Evolutionary conservation across 1,284 basidiomycete species (phyloP).

Genomic region (Leccinum insolens): DNA sequence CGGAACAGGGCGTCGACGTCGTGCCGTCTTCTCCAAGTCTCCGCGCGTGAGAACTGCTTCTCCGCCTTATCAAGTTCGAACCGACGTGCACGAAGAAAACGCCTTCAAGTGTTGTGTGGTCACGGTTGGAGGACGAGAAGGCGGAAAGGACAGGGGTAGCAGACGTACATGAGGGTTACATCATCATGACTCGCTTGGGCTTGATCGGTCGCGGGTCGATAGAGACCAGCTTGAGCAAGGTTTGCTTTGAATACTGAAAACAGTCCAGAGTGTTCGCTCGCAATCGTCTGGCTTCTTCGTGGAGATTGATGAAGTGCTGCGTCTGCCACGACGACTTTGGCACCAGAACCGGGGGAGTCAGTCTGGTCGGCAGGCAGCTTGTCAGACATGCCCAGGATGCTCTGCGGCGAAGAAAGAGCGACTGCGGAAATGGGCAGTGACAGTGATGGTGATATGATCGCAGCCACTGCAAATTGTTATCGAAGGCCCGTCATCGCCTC

Average conservation of each 20-base stretch:
- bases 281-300: slow-evolving; percentile 7
- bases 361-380: not conserved
- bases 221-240: slow-evolving; percentile 52
- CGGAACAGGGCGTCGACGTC: slow-evolving; percentile 61
- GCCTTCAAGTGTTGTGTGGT: slow-evolving; percentile 41
- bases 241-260: slow-evolving; percentile 55
- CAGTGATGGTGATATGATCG: not conserved
- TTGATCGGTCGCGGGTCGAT: slow-evolving; percentile 41
- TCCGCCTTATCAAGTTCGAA: slow-evolving; percentile 66
- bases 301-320: not conserved
- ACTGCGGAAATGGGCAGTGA: not conserved
- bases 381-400: slow-evolving; percentile 13
- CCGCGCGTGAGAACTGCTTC: slow-evolving; percentile 66
- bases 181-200: slow-evolving; percentile 62
- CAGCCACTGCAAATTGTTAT: not conserved
- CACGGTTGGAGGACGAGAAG: not conserved
- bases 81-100: slow-evolving; percentile 74
- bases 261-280: slow-evolving; percentile 7
- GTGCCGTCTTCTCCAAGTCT: slow-evolving; percentile 66
- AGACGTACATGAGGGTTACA: slow-evolving; percentile 62
- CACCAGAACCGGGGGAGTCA: not conserved
- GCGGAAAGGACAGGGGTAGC: not conserved
- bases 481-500: not conserved
- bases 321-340: not conserved
- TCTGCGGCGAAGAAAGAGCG: not conserved